Evolutionary conservation across 805 yeast genomes (phyloP), one percentile per base, ranked within the genome.

Genomic region (Jamesozyma rosinii): DNA sequence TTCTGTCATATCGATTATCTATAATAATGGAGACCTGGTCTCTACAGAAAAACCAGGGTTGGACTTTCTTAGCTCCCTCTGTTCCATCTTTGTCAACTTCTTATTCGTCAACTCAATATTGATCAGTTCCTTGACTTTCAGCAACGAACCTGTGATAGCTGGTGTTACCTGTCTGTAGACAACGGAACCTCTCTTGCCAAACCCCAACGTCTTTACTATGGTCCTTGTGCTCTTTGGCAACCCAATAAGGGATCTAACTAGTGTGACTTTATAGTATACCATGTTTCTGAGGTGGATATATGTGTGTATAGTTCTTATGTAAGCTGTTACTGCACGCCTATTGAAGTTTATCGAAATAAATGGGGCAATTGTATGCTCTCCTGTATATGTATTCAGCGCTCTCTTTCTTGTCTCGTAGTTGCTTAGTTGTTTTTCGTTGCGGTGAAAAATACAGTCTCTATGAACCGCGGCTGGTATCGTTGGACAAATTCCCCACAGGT

Each of bases 101-200:
- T 69, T 65, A 36, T 78, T 80, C 10, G 82, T 78, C 31, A 87
- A 67, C 52, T 87, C 90, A 24, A 90, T 92, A 38, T 75, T 76
- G 8, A 90, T 89, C 44, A 90, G 69, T 62, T 90, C 97, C 64
- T 90, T 90, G 37, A 90, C 85, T 46, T 74, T 70, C 27, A 86
- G 77, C 44, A 90, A 72, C 69, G 81, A 79, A 62, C 95, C 95
- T 3, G 97, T 96, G 46, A 81, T 75, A 29, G 81, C 76, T 14
- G 94, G 88, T 11, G 82, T 72, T 3, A 84, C 86, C 38, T 67
- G 65, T 55, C 79, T 89, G 64, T 82, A 89, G 2, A 78, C 80
- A 1, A 81, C 75, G 33, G 80, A 79, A 42, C 89, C 85, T 53
- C 92, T 77, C 54, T 72, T 77, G 42, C 71, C 75, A 42, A 90